A percentile compares a stretch with the other conserved stretches of the same genome.
These are phyloP conservation scores for Termitomyces sp. DNA, from an alignment of 768 basidiomycete species.

Conservation along the genomic window DNA sequence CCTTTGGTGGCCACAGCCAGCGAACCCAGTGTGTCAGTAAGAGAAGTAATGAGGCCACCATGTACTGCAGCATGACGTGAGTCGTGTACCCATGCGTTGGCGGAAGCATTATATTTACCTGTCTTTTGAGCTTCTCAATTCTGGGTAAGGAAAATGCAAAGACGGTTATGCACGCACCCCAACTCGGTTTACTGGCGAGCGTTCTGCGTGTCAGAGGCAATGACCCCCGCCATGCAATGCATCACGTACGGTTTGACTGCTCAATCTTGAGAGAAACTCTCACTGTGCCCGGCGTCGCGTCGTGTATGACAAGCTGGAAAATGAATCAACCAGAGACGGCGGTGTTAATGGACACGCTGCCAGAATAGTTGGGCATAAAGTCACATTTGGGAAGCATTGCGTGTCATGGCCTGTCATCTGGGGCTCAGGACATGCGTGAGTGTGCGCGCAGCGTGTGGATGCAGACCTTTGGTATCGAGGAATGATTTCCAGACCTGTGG, in stretches of 20 bases:
- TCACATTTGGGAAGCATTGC: conserved; percentile 74
- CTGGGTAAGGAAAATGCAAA: background rate
- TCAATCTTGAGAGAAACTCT: conserved; percentile 69
- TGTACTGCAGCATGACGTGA: conserved; percentile 39
- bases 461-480: conserved; percentile 61
- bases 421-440: conserved; percentile 1
- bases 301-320: conserved; percentile 53
- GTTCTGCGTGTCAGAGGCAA: background rate
- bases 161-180: conserved; percentile 43
- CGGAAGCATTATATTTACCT: conserved; percentile 29
- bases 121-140: conserved; percentile 22
- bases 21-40: conserved; percentile 83
- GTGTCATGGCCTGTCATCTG: conserved; percentile 62
- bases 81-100: background rate
- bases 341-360: background rate
- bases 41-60: conserved; percentile 74
- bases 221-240: background rate
- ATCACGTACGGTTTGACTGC: conserved; percentile 59
- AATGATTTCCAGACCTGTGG: conserved; percentile 79
- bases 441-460: background rate
- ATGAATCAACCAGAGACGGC: background rate
- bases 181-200: conserved; percentile 68
- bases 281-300: conserved; percentile 67
- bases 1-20: conserved; percentile 79
- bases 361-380: conserved; percentile 9